Conservation (phyloP, 2,329 filamentous ascomycete species). For the Aschersonia sp. region DNA sequence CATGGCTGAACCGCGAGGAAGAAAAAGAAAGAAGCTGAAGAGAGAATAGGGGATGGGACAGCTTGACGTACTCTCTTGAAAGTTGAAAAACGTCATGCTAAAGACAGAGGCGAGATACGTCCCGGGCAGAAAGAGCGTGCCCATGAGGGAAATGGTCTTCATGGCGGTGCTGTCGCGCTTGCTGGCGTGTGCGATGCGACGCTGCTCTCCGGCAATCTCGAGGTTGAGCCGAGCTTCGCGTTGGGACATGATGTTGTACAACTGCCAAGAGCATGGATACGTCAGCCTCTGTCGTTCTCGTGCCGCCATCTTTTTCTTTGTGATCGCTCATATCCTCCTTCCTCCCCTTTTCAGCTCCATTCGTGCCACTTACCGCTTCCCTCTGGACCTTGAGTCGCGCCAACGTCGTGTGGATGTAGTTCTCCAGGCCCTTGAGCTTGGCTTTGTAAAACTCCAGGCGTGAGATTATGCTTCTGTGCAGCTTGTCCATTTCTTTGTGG, state of each 20-base stretch:
- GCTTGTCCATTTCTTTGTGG: slow-evolving; percentile 20
- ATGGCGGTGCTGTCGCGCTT: slow-evolving; percentile 49
- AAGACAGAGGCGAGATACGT: slow-evolving; percentile 50
- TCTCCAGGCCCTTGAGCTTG: slow-evolving; percentile 47
- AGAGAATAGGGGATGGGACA: too few relatives aligned
- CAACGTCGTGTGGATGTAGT: slow-evolving; percentile 47
- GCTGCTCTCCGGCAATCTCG: slow-evolving; percentile 46
- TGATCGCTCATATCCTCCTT: too few relatives aligned
- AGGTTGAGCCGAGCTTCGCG: slow-evolving; percentile 50
- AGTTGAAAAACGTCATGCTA: slow-evolving; percentile 54
- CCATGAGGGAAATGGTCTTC: slow-evolving; percentile 50
- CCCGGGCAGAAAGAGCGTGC: slow-evolving; percentile 47
- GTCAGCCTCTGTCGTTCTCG: too few relatives aligned
- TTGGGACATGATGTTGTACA: slow-evolving; percentile 53
- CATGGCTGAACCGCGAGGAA: too few relatives aligned
- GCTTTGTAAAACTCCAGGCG: slow-evolving; percentile 45
- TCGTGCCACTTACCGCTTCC: slow-evolving; percentile 29
- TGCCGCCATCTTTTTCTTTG: too few relatives aligned
- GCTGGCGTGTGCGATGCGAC: slow-evolving; percentile 42
- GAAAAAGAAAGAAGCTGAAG: too few relatives aligned
- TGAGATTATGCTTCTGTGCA: slow-evolving; percentile 37
- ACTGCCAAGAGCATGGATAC: slow-evolving; percentile 16
- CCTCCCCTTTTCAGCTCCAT: neutral
- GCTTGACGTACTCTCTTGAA: slow-evolving; percentile 26
- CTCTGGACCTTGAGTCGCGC: slow-evolving; percentile 47